A percentile compares a stretch with the other conserved stretches of the same genome.
These are phyloP conservation scores for Pisolithus tinctorius DNA, from an alignment of 768 basidiomycete genomes.

Conservation along the genomic window DNA sequence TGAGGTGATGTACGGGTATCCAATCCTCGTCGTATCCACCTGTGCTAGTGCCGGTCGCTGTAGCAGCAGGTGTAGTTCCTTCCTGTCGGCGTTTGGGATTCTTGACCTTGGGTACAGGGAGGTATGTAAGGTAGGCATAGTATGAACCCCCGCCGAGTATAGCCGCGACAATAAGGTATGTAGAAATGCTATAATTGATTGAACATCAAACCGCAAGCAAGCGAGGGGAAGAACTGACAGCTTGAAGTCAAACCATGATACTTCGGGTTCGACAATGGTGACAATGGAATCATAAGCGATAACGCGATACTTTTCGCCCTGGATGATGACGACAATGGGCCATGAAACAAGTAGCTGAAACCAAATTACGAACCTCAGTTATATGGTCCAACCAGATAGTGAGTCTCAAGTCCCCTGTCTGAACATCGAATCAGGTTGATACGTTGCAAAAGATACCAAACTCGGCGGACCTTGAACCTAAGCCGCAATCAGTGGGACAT, in stretches of 20 bases:
- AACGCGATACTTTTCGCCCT: conserved; percentile 57
- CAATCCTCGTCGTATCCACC: conserved; percentile 82
- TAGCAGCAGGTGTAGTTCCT: conserved; percentile 48
- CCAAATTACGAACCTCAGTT: conserved; percentile 42
- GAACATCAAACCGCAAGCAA: conserved; percentile 1
- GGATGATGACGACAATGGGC: not conserved
- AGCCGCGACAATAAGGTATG: conserved; percentile 64
- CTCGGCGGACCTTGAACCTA: conserved; percentile 53
- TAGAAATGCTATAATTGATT: conserved; percentile 40
- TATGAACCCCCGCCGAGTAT: conserved; percentile 59
- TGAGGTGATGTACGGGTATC: conserved; percentile 87
- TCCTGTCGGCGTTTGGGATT: conserved; percentile 34
- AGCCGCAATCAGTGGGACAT: conserved; percentile 8
- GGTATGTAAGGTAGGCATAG: conserved; percentile 56
- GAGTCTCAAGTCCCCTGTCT: conserved; percentile 74
- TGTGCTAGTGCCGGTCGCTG: conserved; percentile 57
- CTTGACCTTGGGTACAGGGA: conserved; percentile 55
- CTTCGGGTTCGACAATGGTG: conserved; percentile 72
- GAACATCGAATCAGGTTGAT: conserved; percentile 6
- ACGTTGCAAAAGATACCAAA: not conserved
- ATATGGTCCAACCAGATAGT: conserved; percentile 72
- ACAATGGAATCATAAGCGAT: conserved; percentile 71
- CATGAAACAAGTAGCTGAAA: not conserved
- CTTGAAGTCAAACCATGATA: conserved; percentile 73
- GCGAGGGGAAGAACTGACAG: conserved; percentile 43